A percentile compares a stretch with the other conserved stretches of the same genome.
Conservation (phyloP, 2,329 filamentous ascomycete genomes). For the Dissoconium aciculare region DNA sequence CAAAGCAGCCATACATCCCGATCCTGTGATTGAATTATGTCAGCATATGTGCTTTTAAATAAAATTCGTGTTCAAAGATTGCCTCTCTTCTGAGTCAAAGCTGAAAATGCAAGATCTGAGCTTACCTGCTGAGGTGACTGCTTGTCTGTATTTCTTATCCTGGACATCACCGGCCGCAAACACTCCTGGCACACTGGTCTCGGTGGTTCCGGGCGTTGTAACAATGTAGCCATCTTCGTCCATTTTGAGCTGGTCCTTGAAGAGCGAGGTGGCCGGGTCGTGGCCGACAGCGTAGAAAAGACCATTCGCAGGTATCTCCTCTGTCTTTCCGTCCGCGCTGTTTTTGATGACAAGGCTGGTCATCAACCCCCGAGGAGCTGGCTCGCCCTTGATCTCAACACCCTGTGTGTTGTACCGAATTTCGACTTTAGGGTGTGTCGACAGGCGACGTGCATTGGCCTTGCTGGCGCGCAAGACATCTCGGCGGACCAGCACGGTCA, state of each 20-base stretch:
- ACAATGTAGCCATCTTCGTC: conserved; percentile 84
- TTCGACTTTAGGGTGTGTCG: conserved; percentile 75
- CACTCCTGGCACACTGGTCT: conserved; percentile 78
- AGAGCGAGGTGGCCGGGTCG: conserved; percentile 77
- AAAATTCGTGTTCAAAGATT: not conserved
- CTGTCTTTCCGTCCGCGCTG: conserved; percentile 56
- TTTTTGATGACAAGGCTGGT: conserved; percentile 74
- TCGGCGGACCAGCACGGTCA: conserved; percentile 80
- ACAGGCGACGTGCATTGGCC: conserved; percentile 78
- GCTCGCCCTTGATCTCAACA: conserved; percentile 70
- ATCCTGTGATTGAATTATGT: conserved; percentile 42
- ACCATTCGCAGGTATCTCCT: conserved; percentile 79
- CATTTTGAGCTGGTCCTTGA: conserved; percentile 79
- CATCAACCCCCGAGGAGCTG: conserved; percentile 63
- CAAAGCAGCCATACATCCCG: conserved; percentile 86
- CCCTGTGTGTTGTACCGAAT: conserved; percentile 75
- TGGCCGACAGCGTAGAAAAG: conserved; percentile 97
- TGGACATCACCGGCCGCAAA: conserved; percentile 97
- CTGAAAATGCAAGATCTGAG: no score
- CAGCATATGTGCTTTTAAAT: conserved; percentile 4
- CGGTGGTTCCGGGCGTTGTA: conserved; percentile 74
- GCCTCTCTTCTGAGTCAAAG: no score
- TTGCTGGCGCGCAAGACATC: conserved; percentile 76
- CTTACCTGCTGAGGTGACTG: conserved; percentile 89
- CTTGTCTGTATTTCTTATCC: conserved; percentile 95